Evolutionary conservation across 2,329 filamentous ascomycete genomes (phyloP), one percentile per base, ranked within the genome.

Genomic region (Epichloe amarillans): DNA sequence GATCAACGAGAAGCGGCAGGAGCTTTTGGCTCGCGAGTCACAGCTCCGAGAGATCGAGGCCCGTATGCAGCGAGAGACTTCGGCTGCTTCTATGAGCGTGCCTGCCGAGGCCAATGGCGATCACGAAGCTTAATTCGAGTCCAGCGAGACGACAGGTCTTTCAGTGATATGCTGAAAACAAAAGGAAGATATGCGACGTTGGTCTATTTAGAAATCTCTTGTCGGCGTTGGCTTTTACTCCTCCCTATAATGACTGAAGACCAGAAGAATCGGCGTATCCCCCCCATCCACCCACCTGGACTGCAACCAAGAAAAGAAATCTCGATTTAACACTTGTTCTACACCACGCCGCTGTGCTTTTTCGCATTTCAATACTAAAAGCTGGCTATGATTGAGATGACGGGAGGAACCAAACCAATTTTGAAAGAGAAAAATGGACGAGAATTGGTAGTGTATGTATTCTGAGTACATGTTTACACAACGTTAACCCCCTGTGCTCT

Each of bases 1-100:
- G 73, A 98, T 98, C 76, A 95, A 96, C 74, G 93, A 97, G 81
- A 98, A 98, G 82, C 84, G 93, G 74, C 93, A 98, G 75, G 93
- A 98, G 73, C 80, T 98, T 55, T 69, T 98, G 71, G 93, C 93
- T 58, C 89, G 93, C 70, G 93, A 98, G 76, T 95, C 89, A 64
- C 93, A 98, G 75, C 82, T 98, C 62, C 91, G 93, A 72, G 93
- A 98, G 77, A 96, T 98, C 66, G 91, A 97, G 73, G 91, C 90
- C 56, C 86, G 91, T 65, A 96, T 97, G 91, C 84, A 90, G 66
- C 83, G 90, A 67, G 88, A 95, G 72, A 83, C 79, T 64, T 72
- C 75, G 46, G 64, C 70, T 37, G 63, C 68, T 26, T 40, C 52
- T 46, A 38, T 50, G n/a, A 63, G 61, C n/a, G 65, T 69, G 48